Percentiles rank a stretch among this genome's conserved stretches.
Conservation (phyloP, 495 filamentous ascomycete genomes). For the Penicillium samsonianum region DNA sequence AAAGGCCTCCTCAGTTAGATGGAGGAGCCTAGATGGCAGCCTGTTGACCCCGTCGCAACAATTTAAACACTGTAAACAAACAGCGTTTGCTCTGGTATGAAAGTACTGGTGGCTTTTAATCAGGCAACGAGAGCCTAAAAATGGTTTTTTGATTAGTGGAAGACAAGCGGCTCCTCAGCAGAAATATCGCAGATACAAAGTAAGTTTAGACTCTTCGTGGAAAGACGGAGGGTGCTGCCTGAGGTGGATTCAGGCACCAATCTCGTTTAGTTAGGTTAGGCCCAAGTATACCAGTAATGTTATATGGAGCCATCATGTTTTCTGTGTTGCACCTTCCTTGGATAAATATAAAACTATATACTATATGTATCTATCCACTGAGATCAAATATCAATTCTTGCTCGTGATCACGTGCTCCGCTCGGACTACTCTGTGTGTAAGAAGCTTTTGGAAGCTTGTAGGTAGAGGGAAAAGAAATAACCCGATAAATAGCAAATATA, state of each 20-base stretch:
- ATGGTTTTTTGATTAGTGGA: not conserved
- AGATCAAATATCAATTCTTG: no score
- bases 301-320: not conserved
- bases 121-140: constrained; percentile 1
- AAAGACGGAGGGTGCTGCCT: constrained; percentile 24
- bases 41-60: constrained; percentile 8
- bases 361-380: no score
- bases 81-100: not conserved
- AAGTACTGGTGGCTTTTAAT: not conserved
- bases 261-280: constrained; percentile 11
- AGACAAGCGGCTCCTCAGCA: not conserved
- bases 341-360: no score
- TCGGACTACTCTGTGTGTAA: not conserved
- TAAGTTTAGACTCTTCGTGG: constrained; percentile 5
- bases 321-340: no score
- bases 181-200: not conserved
- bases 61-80: not conserved
- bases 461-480: not conserved
- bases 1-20: not conserved
- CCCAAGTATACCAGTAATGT: not conserved
- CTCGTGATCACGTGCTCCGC: not conserved
- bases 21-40: constrained; percentile 15
- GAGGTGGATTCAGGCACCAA: constrained; percentile 26
- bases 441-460: no score
- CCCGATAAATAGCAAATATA: not conserved